Evolutionary conservation across 306 rosid genomes (phyloP), one percentile per base, ranked within the genome.

Genomic region (Vachellia pachyceras): DNA sequence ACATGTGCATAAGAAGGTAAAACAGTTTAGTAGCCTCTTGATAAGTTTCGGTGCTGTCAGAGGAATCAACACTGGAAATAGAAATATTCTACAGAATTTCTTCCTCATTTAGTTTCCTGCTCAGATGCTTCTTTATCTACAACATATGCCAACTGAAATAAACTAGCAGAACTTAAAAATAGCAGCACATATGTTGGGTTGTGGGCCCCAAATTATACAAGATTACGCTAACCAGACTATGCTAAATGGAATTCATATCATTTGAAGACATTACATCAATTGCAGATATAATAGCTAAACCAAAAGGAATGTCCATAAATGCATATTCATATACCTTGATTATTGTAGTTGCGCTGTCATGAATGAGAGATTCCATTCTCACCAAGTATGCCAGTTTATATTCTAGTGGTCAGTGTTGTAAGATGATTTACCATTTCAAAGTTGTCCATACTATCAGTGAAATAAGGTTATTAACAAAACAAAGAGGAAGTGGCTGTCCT

Each of bases 371-470:
- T 63, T 41, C 44, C 65, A 78, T 73, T 83, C 66, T 67, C 80
- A 73, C 22, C 8, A 17, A 9, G 10, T 68, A 25, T 45, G 61
- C 60, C 41, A 81, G 50, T 20, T 81, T 73, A 78, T 76, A 82
- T 29, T 69, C 79, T 49, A 81, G 75, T 67, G 55, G 5, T 42
- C 39, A 29, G 11, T 22, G 37, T 44, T 74, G 60, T 18, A 74
- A 49, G 72, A 70, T 47, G 44, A 77, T 69, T 75, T 42, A 18
- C 33, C 69, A 69, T 69, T 52, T 66, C 65, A 75, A 70, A 75
- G 75, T 65, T 50, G n/a, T 41, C 35, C 58, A 41, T 45, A 47
- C 45, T 58, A 35, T 18, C 22, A 73, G 72, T 70, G 11, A 79
- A 76, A 75, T 36, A 35, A 61, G 12, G 23, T 33, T 33, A 64